Conservation (phyloP, 1,284 basidiomycete genomes). For the Malassezia slooffiae region DNA sequence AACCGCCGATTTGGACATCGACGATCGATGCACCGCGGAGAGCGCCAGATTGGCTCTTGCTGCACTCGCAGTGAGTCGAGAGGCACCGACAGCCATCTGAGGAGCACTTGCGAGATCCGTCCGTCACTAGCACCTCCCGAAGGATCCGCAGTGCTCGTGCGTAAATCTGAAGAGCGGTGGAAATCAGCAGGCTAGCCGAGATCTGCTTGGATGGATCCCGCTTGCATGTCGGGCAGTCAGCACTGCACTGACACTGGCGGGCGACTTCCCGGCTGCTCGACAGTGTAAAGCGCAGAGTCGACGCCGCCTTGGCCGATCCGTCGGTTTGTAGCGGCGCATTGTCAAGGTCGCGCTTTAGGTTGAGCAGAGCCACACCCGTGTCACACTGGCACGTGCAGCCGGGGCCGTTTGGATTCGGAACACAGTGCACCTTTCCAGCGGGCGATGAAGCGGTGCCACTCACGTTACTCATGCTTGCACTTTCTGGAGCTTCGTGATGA, state of each 20-base stretch:
- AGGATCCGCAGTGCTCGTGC: slow-evolving; percentile 37
- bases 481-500: no score
- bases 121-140: slow-evolving; percentile 26
- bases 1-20: slow-evolving; percentile 40
- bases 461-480: no score
- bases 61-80: not conserved
- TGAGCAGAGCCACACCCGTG: slow-evolving; percentile 33
- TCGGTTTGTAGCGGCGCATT: not conserved
- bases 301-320: not conserved
- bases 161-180: slow-evolving; percentile 44
- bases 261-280: slow-evolving; percentile 37
- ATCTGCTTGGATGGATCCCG: slow-evolving; percentile 29
- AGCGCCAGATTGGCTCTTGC: slow-evolving; percentile 9
- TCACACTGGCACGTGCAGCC: slow-evolving; percentile 43
- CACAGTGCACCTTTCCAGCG: slow-evolving; percentile 35
- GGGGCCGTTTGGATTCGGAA: slow-evolving; percentile 39
- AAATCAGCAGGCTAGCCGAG: slow-evolving; percentile 33
- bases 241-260: slow-evolving; percentile 37
- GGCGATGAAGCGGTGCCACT: not conserved
- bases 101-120: not conserved
- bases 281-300: slow-evolving; percentile 36
- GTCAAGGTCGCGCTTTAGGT: slow-evolving; percentile 24
- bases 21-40: slow-evolving; percentile 13
- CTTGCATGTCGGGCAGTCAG: slow-evolving; percentile 43
- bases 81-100: slow-evolving; percentile 4